These are phyloP conservation scores for Aspergillus uvarum DNA, from an alignment of 2,329 filamentous ascomycete species.

Conservation along the genomic window DNA sequence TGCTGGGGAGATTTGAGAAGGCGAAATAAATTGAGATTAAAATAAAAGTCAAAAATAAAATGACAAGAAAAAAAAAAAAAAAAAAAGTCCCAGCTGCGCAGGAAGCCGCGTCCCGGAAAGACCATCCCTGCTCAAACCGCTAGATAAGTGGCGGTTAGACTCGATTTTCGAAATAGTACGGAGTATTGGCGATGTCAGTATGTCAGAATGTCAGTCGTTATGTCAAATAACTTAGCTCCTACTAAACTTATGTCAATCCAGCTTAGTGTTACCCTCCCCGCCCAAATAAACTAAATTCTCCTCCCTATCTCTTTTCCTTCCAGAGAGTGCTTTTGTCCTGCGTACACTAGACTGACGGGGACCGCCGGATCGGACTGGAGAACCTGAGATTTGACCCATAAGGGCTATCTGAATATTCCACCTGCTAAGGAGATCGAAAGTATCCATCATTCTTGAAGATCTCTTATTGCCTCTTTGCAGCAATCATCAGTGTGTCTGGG, in stretches of 20 bases:
- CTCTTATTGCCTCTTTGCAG: not conserved
- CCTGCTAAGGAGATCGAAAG: not conserved
- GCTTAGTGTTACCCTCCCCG: not conserved
- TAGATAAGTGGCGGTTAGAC: not conserved
- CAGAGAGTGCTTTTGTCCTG: not conserved
- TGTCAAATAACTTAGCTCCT: no score
- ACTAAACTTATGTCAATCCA: not conserved
- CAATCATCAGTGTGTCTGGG: not conserved
- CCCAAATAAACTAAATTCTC: not conserved
- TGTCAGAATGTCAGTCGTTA: not conserved
- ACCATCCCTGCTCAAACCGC: slow-evolving; percentile 1
- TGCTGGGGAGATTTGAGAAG: not conserved
- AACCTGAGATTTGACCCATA: not conserved
- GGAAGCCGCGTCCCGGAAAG: slow-evolving; percentile 2
- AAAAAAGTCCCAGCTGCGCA: slow-evolving; percentile 3
- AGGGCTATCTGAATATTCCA: not conserved
- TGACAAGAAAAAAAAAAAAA: no score
- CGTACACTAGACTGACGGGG: not conserved
- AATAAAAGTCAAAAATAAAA: no score
- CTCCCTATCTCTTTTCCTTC: not conserved
- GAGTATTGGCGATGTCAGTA: no score
- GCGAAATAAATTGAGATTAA: no score
- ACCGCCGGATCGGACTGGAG: not conserved
- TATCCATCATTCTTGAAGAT: not conserved
- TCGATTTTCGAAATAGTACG: not conserved